phyloP scores from a whole-genome alignment of 2,329 filamentous ascomycete species.

The Microsporum canis region DNA sequence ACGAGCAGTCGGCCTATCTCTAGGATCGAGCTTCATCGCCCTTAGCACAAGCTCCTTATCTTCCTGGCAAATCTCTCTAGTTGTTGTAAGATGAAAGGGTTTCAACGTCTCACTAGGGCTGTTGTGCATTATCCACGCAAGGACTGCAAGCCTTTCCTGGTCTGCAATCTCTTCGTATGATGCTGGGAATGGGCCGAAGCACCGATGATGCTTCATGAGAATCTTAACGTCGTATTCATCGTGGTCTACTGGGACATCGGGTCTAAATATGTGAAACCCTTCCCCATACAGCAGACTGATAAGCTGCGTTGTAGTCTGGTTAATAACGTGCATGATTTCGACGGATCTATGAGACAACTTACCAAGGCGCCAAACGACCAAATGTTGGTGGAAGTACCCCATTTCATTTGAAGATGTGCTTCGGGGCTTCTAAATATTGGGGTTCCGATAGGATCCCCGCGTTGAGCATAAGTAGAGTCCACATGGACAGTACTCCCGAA shows the following conservation, averaged over 20 bases:
- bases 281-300: constrained; percentile 8
- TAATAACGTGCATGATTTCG: not conserved
- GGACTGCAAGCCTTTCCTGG: constrained; percentile 8
- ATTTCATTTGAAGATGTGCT: constrained; percentile 14
- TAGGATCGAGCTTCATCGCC: constrained; percentile 36
- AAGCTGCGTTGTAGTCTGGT: constrained; percentile 1
- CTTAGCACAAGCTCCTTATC: constrained; percentile 29
- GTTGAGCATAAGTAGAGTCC: constrained; percentile 8
- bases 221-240: constrained; percentile 10
- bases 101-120: constrained; percentile 17
- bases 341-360: not conserved
- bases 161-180: constrained; percentile 14
- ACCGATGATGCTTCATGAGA: constrained; percentile 5
- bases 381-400: constrained; percentile 20
- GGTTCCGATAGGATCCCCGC: constrained; percentile 14
- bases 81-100: constrained; percentile 17
- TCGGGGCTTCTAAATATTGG: constrained; percentile 16
- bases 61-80: constrained; percentile 21
- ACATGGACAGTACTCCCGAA: constrained; percentile 13
- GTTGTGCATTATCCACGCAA: constrained; percentile 11
- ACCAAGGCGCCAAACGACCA: constrained; percentile 20
- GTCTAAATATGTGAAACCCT: constrained; percentile 9
- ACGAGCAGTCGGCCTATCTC: constrained; percentile 31
- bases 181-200: constrained; percentile 10
- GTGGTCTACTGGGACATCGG: not conserved